These are phyloP conservation scores for Warburgia ugandensis DNA, from an alignment of 164 flowering plant species.

Conservation along the genomic window DNA sequence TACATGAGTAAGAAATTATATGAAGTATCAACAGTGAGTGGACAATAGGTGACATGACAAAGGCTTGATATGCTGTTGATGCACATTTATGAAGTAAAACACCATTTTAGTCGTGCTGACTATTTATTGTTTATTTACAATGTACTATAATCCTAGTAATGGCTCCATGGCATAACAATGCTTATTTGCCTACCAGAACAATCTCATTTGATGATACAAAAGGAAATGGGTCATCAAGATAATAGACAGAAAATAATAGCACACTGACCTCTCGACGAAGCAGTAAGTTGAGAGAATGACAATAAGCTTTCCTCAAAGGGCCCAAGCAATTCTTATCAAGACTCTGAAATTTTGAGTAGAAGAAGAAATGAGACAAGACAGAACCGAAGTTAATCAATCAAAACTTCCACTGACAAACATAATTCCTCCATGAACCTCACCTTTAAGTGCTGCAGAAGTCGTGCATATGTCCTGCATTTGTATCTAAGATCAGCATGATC, in stretches of 20 bases:
- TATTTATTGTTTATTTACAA: too few species aligned
- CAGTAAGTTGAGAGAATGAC: slow-evolving; percentile 90
- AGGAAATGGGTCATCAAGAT: background rate
- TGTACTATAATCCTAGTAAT: too few species aligned
- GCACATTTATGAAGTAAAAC: too few species aligned
- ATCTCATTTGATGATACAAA: too few species aligned
- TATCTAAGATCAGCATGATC: slow-evolving; percentile 99
- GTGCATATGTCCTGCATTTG: slow-evolving; percentile 99
- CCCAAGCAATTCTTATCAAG: slow-evolving; percentile 92
- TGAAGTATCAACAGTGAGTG: background rate
- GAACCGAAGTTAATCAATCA: too few species aligned
- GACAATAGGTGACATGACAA: too few species aligned
- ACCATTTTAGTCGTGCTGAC: too few species aligned
- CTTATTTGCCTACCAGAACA: too few species aligned
- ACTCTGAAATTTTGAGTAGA: slow-evolving; percentile 40
- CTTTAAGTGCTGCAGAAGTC: slow-evolving; percentile 94
- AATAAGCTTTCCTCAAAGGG: slow-evolving; percentile 91
- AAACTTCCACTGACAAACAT: too few species aligned
- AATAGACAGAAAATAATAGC: background rate
- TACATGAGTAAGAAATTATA: background rate
- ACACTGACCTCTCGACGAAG: slow-evolving; percentile 89
- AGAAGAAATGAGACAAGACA: background rate
- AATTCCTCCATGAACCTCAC: slow-evolving; percentile 29
- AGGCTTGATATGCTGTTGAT: too few species aligned
- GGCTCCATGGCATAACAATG: too few species aligned